These are phyloP conservation scores for Rhododendron vialii DNA, from an alignment of 148 eudicot species.

Conservation along the genomic window DNA sequence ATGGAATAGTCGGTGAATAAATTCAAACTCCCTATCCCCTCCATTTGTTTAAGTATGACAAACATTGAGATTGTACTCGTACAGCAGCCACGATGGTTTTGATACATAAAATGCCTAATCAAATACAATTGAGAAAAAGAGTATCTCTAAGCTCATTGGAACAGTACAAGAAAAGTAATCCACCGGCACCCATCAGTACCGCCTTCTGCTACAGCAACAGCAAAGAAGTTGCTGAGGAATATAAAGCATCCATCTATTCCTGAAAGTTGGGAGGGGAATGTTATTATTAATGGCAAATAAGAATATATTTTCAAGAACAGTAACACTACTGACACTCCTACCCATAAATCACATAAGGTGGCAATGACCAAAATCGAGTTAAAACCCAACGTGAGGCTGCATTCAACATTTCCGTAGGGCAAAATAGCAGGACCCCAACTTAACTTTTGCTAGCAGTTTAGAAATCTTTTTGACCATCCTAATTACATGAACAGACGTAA, in stretches of 20 bases:
- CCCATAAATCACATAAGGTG: not conserved
- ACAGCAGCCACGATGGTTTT: not conserved
- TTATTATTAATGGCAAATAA: not conserved
- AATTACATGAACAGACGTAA: not conserved
- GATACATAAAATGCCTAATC: not conserved
- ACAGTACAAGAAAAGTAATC: not conserved
- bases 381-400: not conserved
- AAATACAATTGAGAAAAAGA: not conserved
- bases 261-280: not conserved
- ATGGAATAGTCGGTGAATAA: not conserved
- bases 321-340: not conserved
- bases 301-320: not conserved
- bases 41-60: not conserved
- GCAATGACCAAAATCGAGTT: not conserved
- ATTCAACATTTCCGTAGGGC: not conserved
- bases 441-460: not conserved
- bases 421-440: not conserved
- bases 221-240: not conserved
- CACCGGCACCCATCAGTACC: not conserved
- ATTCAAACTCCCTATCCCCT: not conserved
- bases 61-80: not conserved
- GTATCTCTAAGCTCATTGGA: not conserved
- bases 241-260: constrained; percentile 10
- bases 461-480: not conserved
- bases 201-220: constrained; percentile 1